Base-by-base conservation (phyloP, 768 basidiomycete species). In the Hirschioporus abietinus region DNA sequence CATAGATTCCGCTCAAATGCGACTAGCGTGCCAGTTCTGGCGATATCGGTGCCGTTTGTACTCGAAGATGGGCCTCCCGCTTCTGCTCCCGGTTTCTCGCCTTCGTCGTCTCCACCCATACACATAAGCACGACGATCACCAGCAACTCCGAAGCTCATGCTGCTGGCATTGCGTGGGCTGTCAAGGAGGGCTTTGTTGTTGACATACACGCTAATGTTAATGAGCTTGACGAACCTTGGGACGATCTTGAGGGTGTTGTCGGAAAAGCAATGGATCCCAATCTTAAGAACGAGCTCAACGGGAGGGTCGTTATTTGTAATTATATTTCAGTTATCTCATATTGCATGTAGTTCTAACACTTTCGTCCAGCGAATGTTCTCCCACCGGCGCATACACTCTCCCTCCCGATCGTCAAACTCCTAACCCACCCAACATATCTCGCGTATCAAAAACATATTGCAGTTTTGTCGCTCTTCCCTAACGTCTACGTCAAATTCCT, bases 341-440 rank as follows among this genome's bases (percentile, higher is more conserved):
- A 27, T 30, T 17, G 24, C 26, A 9, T 20, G 10, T 25, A 65
- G 36, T 59, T 68, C 34, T 63, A 63, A 42, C 35, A 63, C 63
- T 64, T 66, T 35, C 60, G 42, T 63, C 60, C 73, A 95, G 93
- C 89, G 64, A 93, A 92, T 74, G 76, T 92, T 58, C 81, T 95
- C 10, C 93, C 92, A 59, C 93, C 93, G 42, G 89, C 92, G 0
- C 85, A 90, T 70, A 86, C 88, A 70, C 80, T 91, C 42, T 78
- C 84, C 64, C 74, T 89, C 59, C 89, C 92, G 0, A 88, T 92
- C 67, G 89, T 92, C 57, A 88, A 89, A 75, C 79, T 93, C 74
- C 88, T 93, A 82, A 90, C 86, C 62, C 89, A 93, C 71, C 87
- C 90, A 1, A 82, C 83, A 0, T 94, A 93, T 73, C 80, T 82